phyloP scores from a whole-genome alignment of 2,329 filamentous ascomycete genomes.

The Xylariaceae sp. region DNA sequence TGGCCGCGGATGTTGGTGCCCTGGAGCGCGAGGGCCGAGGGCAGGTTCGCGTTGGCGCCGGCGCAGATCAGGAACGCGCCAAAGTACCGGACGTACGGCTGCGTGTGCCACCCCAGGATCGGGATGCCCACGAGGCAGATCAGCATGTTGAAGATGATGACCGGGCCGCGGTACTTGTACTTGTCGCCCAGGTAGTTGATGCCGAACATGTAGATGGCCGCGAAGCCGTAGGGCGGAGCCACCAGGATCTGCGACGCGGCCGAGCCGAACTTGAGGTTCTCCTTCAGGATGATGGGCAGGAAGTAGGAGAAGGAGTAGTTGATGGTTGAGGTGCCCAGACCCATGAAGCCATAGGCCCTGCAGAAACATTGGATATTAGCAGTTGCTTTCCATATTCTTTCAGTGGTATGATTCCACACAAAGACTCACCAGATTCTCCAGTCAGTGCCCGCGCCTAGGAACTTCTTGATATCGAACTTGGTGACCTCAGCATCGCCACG shows the following conservation, averaged over 20 bases:
- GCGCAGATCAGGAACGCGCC: conserved; percentile 71
- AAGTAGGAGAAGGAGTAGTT: conserved; percentile 76
- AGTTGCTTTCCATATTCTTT: too few relatives aligned
- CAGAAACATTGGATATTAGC: conserved; percentile 44
- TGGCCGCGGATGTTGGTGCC: conserved; percentile 85
- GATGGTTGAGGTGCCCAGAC: conserved; percentile 63
- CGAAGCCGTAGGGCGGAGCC: conserved; percentile 63
- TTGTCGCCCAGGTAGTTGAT: conserved; percentile 62
- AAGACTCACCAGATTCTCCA: conserved; percentile 38
- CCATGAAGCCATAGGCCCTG: conserved; percentile 57
- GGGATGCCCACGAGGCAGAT: conserved; percentile 64
- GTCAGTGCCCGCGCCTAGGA: conserved; percentile 34
- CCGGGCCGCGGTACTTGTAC: conserved; percentile 59
- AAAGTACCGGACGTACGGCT: conserved; percentile 58
- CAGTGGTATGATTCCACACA: not conserved
- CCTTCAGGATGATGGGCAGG: conserved; percentile 67
- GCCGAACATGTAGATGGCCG: conserved; percentile 55
- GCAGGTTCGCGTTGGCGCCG: conserved; percentile 72
- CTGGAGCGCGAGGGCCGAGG: conserved; percentile 70
- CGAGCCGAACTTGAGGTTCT: conserved; percentile 58
- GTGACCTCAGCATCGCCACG: conserved; percentile 45
- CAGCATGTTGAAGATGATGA: conserved; percentile 61
- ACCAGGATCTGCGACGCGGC: conserved; percentile 64
- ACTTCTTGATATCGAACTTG: conserved; percentile 35
- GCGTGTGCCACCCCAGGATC: conserved; percentile 63